Percentiles rank a stretch among this genome's conserved stretches.
These are phyloP conservation scores for Maudiozyma turicensis DNA, from an alignment of 805 yeast genomes.

Conservation along the genomic window DNA sequence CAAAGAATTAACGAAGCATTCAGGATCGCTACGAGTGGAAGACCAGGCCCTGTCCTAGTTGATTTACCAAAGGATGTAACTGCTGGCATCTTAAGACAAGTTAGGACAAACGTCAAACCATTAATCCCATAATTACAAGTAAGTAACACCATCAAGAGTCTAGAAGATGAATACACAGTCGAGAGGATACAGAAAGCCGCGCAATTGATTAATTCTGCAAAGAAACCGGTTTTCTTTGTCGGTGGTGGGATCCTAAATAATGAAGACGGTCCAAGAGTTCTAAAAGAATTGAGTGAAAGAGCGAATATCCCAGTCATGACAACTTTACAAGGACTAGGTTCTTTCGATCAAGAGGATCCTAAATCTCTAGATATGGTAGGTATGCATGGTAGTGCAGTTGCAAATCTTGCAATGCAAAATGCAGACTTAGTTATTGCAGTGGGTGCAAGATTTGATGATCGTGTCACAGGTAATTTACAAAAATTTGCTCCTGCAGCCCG, in stretches of 20 bases:
- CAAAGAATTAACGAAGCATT: conserved; percentile 94
- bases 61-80: conserved; percentile 98
- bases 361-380: conserved; percentile 94
- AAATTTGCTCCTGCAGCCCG: conserved; percentile 92
- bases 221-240: conserved; percentile 79
- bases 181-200: conserved; percentile 76
- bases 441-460: conserved; percentile 97
- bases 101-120: background rate
- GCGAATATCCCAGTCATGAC: conserved; percentile 95
- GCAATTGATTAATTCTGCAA: conserved; percentile 64
- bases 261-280: conserved; percentile 66
- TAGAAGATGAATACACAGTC: conserved; percentile 38
- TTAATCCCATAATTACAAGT: background rate
- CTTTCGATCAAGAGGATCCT: conserved; percentile 83
- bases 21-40: conserved; percentile 88
- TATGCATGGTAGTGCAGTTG: conserved; percentile 95
- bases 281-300: conserved; percentile 80
- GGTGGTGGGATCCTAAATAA: conserved; percentile 84
- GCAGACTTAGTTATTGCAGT: conserved; percentile 89
- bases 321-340: conserved; percentile 86
- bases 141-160: background rate
- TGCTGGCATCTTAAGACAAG: conserved; percentile 62
- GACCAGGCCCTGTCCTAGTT: conserved; percentile 97
- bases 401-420: conserved; percentile 85
- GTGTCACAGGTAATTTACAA: conserved; percentile 80